phyloP scores from a whole-genome alignment of 1,139 yeast genomes.

The Yamadazyma dushanensis region DNA sequence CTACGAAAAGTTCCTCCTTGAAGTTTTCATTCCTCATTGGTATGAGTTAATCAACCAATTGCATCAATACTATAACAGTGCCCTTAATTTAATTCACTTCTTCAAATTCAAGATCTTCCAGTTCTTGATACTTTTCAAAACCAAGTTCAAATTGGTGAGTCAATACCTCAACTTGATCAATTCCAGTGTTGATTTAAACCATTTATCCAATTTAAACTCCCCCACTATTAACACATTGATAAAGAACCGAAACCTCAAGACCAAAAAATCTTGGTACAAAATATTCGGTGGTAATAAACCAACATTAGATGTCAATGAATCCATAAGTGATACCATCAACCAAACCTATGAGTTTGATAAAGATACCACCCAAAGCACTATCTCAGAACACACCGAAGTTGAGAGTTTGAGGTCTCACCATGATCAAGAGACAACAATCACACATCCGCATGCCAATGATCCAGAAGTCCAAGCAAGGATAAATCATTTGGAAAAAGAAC shows the following conservation, averaged over 20 bases:
- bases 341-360: slow-evolving; percentile 3
- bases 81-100: slow-evolving; percentile 41
- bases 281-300: slow-evolving; percentile 40
- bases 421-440: slow-evolving; percentile 1
- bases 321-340: slow-evolving; percentile 4
- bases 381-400: slow-evolving; percentile 15
- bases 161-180: slow-evolving; percentile 33
- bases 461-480: slow-evolving; percentile 20
- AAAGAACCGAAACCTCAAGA: slow-evolving; percentile 16
- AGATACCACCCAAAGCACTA: slow-evolving; percentile 2
- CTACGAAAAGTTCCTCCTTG: slow-evolving; percentile 38
- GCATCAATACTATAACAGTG: slow-evolving; percentile 38
- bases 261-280: slow-evolving; percentile 47
- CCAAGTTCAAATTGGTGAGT: slow-evolving; percentile 41
- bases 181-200: slow-evolving; percentile 20
- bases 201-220: slow-evolving; percentile 38
- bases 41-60: slow-evolving; percentile 48
- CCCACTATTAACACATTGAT: slow-evolving; percentile 44
- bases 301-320: slow-evolving; percentile 3
- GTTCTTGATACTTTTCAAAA: slow-evolving; percentile 40
- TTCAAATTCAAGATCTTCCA: slow-evolving; percentile 49
- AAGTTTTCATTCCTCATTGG: slow-evolving; percentile 43
- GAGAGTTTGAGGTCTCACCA: slow-evolving; percentile 6
- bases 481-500: slow-evolving; percentile 40
- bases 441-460: not conserved